Percentiles rank a stretch among this genome's conserved stretches.
These are phyloP conservation scores for Fusarium foetens DNA, from an alignment of 2,329 filamentous ascomycete species.

Conservation along the genomic window DNA sequence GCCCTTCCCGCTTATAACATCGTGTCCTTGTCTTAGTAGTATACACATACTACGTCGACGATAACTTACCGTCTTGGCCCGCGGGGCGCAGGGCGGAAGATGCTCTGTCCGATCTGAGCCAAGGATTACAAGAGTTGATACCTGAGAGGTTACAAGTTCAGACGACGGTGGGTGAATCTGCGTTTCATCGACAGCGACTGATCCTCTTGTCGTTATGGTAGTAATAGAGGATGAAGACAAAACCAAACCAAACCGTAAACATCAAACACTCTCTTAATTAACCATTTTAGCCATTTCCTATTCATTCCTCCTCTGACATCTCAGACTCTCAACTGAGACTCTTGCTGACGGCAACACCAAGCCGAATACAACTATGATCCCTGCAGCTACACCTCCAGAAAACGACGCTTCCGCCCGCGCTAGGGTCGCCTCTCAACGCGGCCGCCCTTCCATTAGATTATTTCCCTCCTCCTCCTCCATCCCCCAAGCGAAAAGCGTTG, in stretches of 20 bases:
- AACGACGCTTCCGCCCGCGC: slow-evolving; percentile 7
- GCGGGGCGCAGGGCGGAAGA: slow-evolving; percentile 18
- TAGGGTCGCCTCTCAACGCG: slow-evolving; percentile 37
- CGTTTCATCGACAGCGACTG: slow-evolving; percentile 8
- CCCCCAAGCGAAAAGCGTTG: slow-evolving; percentile 31
- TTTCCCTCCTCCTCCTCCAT: neutral
- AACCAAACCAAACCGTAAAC: slow-evolving; percentile 5
- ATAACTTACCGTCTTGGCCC: slow-evolving; percentile 6
- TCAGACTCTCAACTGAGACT: slow-evolving; percentile 1
- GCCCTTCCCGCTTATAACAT: slow-evolving; percentile 1
- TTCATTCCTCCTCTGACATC: neutral
- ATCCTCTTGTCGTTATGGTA: slow-evolving; percentile 1
- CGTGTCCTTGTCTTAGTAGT: slow-evolving; percentile 22
- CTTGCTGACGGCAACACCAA: slow-evolving; percentile 20
- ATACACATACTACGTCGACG: neutral
- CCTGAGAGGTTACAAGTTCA: slow-evolving; percentile 10
- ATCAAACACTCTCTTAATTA: slow-evolving; percentile 10
- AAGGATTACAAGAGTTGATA: slow-evolving; percentile 18
- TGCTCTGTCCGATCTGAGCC: slow-evolving; percentile 14
- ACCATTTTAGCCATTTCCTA: slow-evolving; percentile 3
- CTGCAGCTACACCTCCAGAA: neutral
- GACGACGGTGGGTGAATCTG: slow-evolving; percentile 3
- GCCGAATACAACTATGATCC: slow-evolving; percentile 1
- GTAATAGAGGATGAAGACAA: slow-evolving; percentile 1
- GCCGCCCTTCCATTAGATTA: slow-evolving; percentile 34